phyloP scores from a whole-genome alignment of 345 rosid genomes.

The Gossypium sturtianum region DNA sequence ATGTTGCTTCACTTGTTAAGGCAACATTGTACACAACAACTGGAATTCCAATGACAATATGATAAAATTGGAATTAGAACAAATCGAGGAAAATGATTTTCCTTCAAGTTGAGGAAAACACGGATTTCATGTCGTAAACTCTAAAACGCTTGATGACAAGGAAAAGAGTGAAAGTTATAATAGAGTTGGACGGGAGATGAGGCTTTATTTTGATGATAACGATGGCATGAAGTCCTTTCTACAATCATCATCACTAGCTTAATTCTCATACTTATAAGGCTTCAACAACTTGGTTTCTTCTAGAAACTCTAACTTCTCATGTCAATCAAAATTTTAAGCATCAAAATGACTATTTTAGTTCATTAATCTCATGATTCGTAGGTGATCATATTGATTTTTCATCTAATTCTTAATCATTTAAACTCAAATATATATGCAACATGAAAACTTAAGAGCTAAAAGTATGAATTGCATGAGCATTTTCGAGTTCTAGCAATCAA shows the following conservation, averaged over 20 bases:
- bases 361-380: background rate
- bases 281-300: background rate
- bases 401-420: background rate
- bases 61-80: conserved; percentile 67
- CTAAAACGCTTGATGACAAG: conserved; percentile 8
- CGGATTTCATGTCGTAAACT: background rate
- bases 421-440: background rate
- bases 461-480: background rate
- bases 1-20: conserved; percentile 70
- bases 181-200: conserved; percentile 22
- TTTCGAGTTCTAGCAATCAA: background rate
- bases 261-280: background rate
- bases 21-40: conserved; percentile 59
- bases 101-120: background rate
- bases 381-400: background rate
- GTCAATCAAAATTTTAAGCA: background rate
- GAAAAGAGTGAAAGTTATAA: conserved; percentile 14
- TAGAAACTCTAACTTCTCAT: background rate
- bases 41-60: conserved; percentile 67
- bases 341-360: background rate
- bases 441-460: background rate
- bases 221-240: conserved; percentile 23
- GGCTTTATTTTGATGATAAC: conserved; percentile 26
- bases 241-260: background rate
- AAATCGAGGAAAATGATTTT: conserved; percentile 11